Evolutionary conservation across 2,329 filamentous ascomycete species (phyloP), one percentile per base, ranked within the genome.

Genomic region (Moelleriella libera): DNA sequence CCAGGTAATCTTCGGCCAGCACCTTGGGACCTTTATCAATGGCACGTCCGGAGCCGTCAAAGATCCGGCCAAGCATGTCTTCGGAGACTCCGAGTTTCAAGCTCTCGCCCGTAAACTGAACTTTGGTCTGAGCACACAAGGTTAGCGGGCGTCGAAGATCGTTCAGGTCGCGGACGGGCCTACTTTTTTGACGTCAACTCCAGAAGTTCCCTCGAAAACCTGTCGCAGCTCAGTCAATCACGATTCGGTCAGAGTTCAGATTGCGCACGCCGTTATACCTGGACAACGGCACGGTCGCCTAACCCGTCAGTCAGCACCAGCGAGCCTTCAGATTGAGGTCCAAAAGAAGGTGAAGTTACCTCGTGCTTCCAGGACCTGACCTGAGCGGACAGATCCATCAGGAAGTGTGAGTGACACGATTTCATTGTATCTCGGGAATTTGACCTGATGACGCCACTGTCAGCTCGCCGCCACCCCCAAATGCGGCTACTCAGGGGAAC

Each of bases 21-120:
- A 98, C 92, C 74, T 96, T 97, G 52, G 92, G 92, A 47, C 94
- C 92, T 74, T 97, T 98, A 72, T 98, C 92, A 66, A 98, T 98
- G 58, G 94, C 86, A 68, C 90, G 85, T 63, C 92, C 92, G 51
- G 92, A 97, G 60, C 92, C 92, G 72, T 98, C 89, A 64, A 98
- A 98, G 68, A 97, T 88, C 73, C 94, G 90, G 55, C 92, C 92
- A 69, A 98, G 71, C 92, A 98, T 98, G 74, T 98, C 92, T 72
- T 98, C 94, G 46, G 92, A 97, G 51, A 98, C 92, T 68, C 92
- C 92, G 47, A 98, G 85, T 79, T 97, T 97, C 73, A 98, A 74
- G 72, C 87, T 97, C 72, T 96, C 80, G 51, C 92, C 92, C 32
- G 86, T 94, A 68, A 98, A 97, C 66, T 98, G 87, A 66, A 98